Evolutionary conservation across 208 protist species (phyloP).

Genomic region (Leishmania turanica): DNA sequence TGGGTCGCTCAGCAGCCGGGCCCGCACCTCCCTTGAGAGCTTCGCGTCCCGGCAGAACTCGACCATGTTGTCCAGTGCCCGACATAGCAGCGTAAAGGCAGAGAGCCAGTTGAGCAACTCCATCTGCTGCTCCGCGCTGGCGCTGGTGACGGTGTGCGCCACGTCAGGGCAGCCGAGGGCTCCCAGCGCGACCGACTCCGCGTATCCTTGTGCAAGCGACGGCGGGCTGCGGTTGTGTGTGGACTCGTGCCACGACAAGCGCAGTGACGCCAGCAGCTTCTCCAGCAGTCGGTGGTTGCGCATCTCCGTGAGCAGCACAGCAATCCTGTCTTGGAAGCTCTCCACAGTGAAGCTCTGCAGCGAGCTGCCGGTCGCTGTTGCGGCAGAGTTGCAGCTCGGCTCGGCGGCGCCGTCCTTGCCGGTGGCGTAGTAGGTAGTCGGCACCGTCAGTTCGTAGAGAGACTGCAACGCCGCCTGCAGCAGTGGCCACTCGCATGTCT

Average conservation of each 20-base stretch:
- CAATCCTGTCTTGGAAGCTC: constrained; percentile 49
- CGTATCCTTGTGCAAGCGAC: constrained; percentile 30
- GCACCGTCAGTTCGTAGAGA: constrained; percentile 82
- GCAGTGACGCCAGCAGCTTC: constrained; percentile 57
- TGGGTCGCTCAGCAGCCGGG: constrained; percentile 28
- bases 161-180: constrained; percentile 35
- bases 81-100: constrained; percentile 65
- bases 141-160: constrained; percentile 34
- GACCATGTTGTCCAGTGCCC: constrained; percentile 72
- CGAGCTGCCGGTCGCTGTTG: constrained; percentile 42
- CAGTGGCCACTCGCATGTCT: constrained; percentile 75
- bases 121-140: constrained; percentile 44
- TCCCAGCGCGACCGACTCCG: constrained; percentile 38
- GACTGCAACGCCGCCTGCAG: constrained; percentile 73
- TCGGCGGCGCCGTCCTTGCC: constrained; percentile 17
- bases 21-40: constrained; percentile 45
- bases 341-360: constrained; percentile 72
- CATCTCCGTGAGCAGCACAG: constrained; percentile 37
- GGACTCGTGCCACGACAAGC: constrained; percentile 36
- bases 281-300: constrained; percentile 49
- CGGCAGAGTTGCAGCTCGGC: neutral
- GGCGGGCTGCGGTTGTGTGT: constrained; percentile 36
- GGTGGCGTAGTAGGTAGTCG: constrained; percentile 73
- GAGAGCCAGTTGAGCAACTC: constrained; percentile 69
- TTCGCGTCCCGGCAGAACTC: constrained; percentile 58